phyloP scores from a whole-genome alignment of 345 rosid genomes.

The Ricinus communis region DNA sequence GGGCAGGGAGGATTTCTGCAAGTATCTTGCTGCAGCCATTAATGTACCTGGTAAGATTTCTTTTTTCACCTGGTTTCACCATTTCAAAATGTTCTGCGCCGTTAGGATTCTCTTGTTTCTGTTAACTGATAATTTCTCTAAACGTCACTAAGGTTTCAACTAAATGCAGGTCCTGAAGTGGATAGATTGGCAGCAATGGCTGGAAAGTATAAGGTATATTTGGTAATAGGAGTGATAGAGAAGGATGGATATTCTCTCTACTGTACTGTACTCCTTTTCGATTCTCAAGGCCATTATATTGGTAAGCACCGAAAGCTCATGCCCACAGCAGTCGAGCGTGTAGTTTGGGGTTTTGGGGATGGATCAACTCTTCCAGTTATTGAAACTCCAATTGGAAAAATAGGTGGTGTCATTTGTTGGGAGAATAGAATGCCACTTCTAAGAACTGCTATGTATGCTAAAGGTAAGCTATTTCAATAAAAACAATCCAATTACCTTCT shows the following conservation, averaged over 20 bases:
- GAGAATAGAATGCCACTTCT: constrained; percentile 93
- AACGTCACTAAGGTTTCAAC: no score
- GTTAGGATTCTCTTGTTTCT: no score
- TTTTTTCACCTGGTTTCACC: no score
- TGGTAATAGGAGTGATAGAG: constrained; percentile 94
- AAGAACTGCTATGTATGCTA: constrained; percentile 21
- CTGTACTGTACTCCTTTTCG: constrained; percentile 75
- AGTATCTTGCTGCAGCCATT: no score
- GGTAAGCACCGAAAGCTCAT: constrained; percentile 89
- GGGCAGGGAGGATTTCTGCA: no score
- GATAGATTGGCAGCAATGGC: constrained; percentile 86
- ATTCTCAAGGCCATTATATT: constrained; percentile 70
- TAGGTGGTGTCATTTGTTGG: constrained; percentile 94
- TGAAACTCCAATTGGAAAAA: constrained; percentile 76
- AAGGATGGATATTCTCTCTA: constrained; percentile 90
- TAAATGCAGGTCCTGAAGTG: constrained; percentile 68
- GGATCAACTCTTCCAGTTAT: constrained; percentile 87
- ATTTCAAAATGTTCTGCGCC: no score
- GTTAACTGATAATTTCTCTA: no score
- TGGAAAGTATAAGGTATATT: constrained; percentile 69
- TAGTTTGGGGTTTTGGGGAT: constrained; percentile 95
- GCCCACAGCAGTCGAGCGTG: constrained; percentile 88
- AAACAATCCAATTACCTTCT: background rate
- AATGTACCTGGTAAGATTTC: no score
- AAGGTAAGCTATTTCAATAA: no score